Conservation (phyloP, 768 basidiomycete genomes). For the Pleurotus platypus region DNA sequence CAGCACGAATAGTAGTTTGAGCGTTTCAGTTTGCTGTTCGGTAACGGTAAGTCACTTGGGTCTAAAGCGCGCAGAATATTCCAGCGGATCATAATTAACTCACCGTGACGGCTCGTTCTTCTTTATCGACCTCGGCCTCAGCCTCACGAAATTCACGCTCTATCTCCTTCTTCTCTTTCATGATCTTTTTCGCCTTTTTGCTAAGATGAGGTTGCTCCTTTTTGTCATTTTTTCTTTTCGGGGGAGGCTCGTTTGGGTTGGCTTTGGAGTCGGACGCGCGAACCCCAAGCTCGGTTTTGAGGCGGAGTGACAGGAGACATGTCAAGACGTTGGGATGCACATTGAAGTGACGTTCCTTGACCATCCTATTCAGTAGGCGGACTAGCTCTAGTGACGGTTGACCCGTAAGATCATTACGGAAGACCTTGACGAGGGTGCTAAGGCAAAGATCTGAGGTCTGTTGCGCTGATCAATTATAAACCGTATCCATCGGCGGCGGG, state of each 20-base stretch:
- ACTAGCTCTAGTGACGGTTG: slow-evolving; percentile 83
- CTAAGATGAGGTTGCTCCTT: slow-evolving; percentile 73
- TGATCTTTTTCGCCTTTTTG: slow-evolving; percentile 84
- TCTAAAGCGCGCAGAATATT: slow-evolving; percentile 10
- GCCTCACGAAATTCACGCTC: slow-evolving; percentile 92
- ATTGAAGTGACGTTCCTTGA: slow-evolving; percentile 88
- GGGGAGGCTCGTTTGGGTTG: slow-evolving; percentile 45
- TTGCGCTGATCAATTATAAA: slow-evolving; percentile 12
- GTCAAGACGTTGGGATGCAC: slow-evolving; percentile 87
- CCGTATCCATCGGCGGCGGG: slow-evolving; percentile 11
- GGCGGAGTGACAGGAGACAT: slow-evolving; percentile 79
- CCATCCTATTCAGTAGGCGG: slow-evolving; percentile 89
- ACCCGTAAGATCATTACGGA: slow-evolving; percentile 80
- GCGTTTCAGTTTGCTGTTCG: slow-evolving; percentile 90
- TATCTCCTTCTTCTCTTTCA: slow-evolving; percentile 88
- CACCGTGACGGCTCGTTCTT: slow-evolving; percentile 81
- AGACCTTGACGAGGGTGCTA: slow-evolving; percentile 75
- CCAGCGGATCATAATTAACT: slow-evolving; percentile 26
- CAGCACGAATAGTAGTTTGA: slow-evolving; percentile 94
- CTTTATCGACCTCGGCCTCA: slow-evolving; percentile 88
- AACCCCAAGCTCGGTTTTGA: slow-evolving; percentile 81
- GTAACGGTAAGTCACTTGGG: background rate
- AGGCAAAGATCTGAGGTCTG: slow-evolving; percentile 88
- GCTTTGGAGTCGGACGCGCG: slow-evolving; percentile 70
- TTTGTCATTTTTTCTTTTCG: slow-evolving; percentile 53